These are phyloP conservation scores for Quercus phellos DNA, from an alignment of 331 rosid genomes.

Conservation along the genomic window DNA sequence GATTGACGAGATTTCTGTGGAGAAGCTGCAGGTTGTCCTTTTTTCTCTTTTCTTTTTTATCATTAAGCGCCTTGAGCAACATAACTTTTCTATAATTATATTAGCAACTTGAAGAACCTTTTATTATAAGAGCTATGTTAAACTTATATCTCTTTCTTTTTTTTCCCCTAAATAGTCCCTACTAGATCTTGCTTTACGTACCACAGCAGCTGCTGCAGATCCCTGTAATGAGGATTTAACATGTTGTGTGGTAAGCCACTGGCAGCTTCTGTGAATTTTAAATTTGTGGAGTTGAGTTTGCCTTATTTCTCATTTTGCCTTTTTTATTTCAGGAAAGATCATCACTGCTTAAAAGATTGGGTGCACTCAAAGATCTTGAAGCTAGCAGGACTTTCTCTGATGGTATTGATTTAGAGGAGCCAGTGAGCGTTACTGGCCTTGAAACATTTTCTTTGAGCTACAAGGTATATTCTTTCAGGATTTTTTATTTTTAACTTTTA, in stretches of 20 bases:
- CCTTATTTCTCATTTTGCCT: background rate
- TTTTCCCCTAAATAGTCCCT: conserved; percentile 51
- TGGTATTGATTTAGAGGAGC: conserved; percentile 58
- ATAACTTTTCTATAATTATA: background rate
- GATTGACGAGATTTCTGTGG: conserved; percentile 92
- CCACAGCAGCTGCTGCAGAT: conserved; percentile 94
- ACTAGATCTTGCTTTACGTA: conserved; percentile 92
- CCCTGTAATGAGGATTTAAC: conserved; percentile 92
- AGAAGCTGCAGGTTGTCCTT: conserved; percentile 82
- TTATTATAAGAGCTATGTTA: background rate
- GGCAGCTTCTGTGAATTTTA: conserved; percentile 15
- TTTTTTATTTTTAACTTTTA: conserved; percentile 9
- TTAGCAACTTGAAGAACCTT: background rate
- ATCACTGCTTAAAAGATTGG: conserved; percentile 73
- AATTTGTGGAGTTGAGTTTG: conserved; percentile 6
- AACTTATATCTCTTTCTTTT: background rate
- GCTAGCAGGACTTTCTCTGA: conserved; percentile 37
- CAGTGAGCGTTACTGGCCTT: conserved; percentile 72
- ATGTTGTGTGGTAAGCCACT: conserved; percentile 78
- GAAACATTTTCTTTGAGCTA: conserved; percentile 87
- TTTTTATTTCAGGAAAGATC: conserved; percentile 67
- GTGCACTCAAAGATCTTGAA: conserved; percentile 49
- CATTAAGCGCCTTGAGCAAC: background rate
- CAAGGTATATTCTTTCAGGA: conserved; percentile 49
- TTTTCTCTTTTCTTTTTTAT: conserved; percentile 15